phyloP scores from a whole-genome alignment of 2,329 filamentous ascomycete species.

The Aspergillus oerlinghausenensis region DNA sequence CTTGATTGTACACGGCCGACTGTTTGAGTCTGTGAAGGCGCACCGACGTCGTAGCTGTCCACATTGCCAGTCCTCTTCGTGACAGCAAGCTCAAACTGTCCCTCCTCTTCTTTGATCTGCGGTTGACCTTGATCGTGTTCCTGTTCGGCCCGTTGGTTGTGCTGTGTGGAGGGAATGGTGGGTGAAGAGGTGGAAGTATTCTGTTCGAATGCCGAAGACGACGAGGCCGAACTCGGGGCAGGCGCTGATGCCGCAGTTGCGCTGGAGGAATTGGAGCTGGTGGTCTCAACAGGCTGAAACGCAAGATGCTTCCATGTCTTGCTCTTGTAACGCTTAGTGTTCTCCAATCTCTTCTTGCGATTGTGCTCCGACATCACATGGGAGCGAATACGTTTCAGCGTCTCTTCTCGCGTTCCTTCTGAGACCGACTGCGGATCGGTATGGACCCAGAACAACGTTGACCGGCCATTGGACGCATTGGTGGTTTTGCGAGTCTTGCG shows the following conservation, averaged over 20 bases:
- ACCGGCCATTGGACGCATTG: conserved; percentile 25
- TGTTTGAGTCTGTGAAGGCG: conserved; percentile 8
- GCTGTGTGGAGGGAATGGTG: background rate
- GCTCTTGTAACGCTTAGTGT: conserved; percentile 35
- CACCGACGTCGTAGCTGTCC: conserved; percentile 14
- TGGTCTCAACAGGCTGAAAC: conserved; percentile 29
- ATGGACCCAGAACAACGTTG: conserved; percentile 40
- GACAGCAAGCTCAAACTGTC: conserved; percentile 6
- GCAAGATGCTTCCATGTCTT: conserved; percentile 36
- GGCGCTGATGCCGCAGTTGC: conserved; percentile 2
- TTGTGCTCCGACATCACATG: conserved; percentile 43
- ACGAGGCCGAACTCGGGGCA: background rate
- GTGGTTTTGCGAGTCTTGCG: conserved; percentile 32
- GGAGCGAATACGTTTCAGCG: conserved; percentile 39
- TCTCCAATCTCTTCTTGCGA: conserved; percentile 38
- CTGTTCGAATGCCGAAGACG: conserved; percentile 1
- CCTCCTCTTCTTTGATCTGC: conserved; percentile 11
- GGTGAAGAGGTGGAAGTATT: background rate
- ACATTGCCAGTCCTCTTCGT: conserved; percentile 1
- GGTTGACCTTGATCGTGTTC: conserved; percentile 7
- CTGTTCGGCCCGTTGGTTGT: conserved; percentile 6
- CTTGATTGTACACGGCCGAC: conserved; percentile 4
- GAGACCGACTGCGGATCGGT: conserved; percentile 35
- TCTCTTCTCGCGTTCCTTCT: conserved; percentile 34
- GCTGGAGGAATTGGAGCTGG: conserved; percentile 12